These are phyloP conservation scores for Fusarium graminum DNA, from an alignment of 2,329 filamentous ascomycete genomes.

Conservation along the genomic window DNA sequence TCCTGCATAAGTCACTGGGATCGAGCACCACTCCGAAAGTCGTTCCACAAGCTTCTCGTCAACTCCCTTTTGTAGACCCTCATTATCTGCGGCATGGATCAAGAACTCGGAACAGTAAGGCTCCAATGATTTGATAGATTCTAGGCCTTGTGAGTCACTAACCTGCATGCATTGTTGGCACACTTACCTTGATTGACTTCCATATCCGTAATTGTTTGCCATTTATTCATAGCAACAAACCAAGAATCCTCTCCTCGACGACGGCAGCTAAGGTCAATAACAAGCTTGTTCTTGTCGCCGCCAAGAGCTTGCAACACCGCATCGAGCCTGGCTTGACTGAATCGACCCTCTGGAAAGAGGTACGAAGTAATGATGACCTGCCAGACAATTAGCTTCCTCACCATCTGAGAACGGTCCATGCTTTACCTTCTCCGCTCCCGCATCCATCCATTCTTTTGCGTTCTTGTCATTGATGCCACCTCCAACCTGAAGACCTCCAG, in stretches of 20 bases:
- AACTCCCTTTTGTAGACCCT: constrained; percentile 91
- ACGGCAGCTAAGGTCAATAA: constrained; percentile 95
- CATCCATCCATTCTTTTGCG: constrained; percentile 86
- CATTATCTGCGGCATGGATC: constrained; percentile 96
- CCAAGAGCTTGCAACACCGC: constrained; percentile 79
- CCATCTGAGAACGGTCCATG: constrained; percentile 1
- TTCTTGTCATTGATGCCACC: constrained; percentile 93
- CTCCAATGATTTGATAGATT: constrained; percentile 82
- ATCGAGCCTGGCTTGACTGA: constrained; percentile 82
- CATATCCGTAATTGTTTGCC: constrained; percentile 98
- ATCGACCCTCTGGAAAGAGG: constrained; percentile 86
- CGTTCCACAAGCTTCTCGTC: constrained; percentile 84
- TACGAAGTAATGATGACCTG: constrained; percentile 98
- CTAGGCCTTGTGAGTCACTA: constrained; percentile 60
- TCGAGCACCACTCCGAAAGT: constrained; percentile 86
- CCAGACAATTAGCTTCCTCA: constrained; percentile 39
- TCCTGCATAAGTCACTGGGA: constrained; percentile 96
- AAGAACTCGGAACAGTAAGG: constrained; percentile 97
- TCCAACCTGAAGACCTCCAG: constrained; percentile 84
- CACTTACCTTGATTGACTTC: constrained; percentile 83
- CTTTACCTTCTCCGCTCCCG: constrained; percentile 87
- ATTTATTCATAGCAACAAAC: constrained; percentile 99
- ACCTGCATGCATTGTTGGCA: constrained; percentile 1
- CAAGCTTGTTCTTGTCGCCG: constrained; percentile 82
- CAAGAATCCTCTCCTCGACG: constrained; percentile 78